phyloP scores from a whole-genome alignment of 2,329 filamentous ascomycete species.

The Fusarium buharicum region DNA sequence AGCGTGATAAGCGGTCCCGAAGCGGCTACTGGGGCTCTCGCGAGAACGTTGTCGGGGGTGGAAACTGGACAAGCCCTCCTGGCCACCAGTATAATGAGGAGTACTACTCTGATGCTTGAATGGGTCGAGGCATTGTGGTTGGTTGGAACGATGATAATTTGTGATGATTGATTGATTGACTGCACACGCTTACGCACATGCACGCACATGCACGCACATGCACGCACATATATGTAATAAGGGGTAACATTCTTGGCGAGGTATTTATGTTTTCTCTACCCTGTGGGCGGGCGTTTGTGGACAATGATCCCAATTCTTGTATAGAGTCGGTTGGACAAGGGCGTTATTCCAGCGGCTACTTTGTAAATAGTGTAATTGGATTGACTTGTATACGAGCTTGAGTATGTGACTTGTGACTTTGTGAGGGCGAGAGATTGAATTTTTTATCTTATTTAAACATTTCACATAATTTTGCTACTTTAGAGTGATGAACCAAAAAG shows the following conservation, averaged over 20 bases:
- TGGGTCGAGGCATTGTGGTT: conserved; percentile 31
- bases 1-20: conserved; percentile 69
- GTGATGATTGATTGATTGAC: conserved; percentile 31
- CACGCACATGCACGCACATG: conserved; percentile 32
- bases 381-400: conserved; percentile 3
- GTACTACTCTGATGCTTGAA: conserved; percentile 64
- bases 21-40: conserved; percentile 63
- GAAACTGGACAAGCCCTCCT: conserved; percentile 57
- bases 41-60: conserved; percentile 60
- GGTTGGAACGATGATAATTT: conserved; percentile 39
- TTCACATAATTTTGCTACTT: no score
- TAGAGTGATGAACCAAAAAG: neutral
- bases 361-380: conserved; percentile 39
- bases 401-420: neutral
- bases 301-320: conserved; percentile 33
- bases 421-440: no score
- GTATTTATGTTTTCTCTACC: conserved; percentile 37
- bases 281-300: conserved; percentile 17
- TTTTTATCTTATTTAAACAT: no score
- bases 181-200: conserved; percentile 21
- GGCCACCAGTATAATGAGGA: conserved; percentile 64
- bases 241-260: conserved; percentile 31
- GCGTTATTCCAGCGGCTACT: conserved; percentile 34
- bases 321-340: conserved; percentile 40
- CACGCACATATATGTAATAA: conserved; percentile 42